phyloP scores from a whole-genome alignment of 2,329 filamentous ascomycete genomes.

The Rutstroemia sp. region DNA sequence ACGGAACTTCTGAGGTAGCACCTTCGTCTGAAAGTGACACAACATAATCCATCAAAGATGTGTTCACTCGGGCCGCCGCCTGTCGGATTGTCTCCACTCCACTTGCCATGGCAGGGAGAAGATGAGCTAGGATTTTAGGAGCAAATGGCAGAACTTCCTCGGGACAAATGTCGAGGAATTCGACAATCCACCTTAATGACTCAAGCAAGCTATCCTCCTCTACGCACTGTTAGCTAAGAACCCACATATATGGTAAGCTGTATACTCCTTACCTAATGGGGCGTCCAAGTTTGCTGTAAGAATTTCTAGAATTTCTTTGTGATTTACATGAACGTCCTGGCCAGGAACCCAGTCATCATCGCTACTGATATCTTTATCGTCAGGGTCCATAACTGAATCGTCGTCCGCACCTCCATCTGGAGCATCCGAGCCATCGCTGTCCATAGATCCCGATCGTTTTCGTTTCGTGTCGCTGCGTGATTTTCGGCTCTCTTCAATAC shows the following conservation, averaged over 20 bases:
- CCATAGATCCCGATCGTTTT: constrained; percentile 63
- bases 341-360: constrained; percentile 97
- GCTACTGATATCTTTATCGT: constrained; percentile 52
- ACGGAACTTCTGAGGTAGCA: constrained; percentile 33
- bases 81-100: constrained; percentile 82
- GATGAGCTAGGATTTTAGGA: constrained; percentile 81
- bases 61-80: constrained; percentile 84
- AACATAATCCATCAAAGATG: constrained; percentile 87
- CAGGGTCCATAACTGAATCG: constrained; percentile 48
- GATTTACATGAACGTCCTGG: constrained; percentile 92
- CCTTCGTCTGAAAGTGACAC: constrained; percentile 74
- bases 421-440: constrained; percentile 47
- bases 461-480: constrained; percentile 53
- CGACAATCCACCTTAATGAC: constrained; percentile 89
- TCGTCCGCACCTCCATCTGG: constrained; percentile 55
- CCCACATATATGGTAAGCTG: not conserved
- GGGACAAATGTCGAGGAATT: constrained; percentile 93
- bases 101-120: constrained; percentile 90
- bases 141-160: constrained; percentile 95
- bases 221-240: constrained; percentile 29
- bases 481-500: constrained; percentile 78
- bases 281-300: constrained; percentile 83
- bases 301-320: constrained; percentile 86
- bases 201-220: constrained; percentile 91
- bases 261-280: constrained; percentile 52